phyloP scores from a whole-genome alignment of 2,329 filamentous ascomycete genomes.

The Zasmidium citrigriseum region DNA sequence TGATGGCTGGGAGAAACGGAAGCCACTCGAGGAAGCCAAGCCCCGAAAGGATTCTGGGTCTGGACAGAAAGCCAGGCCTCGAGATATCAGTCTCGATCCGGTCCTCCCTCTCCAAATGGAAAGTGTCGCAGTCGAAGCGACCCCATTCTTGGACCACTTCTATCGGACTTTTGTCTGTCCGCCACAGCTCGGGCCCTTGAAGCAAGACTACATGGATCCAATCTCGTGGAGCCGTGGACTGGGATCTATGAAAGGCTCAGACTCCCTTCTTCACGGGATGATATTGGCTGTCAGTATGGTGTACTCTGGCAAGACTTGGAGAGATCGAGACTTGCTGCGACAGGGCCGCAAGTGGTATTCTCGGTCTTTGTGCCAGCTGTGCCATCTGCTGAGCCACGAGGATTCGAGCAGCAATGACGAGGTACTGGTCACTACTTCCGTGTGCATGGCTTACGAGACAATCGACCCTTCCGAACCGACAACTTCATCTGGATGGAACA shows the following conservation, averaged over 20 bases:
- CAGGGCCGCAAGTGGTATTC: background rate
- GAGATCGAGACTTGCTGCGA: background rate
- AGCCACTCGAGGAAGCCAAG: background rate
- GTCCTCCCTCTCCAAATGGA: background rate
- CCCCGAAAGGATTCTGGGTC: no score
- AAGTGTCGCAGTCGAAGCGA: background rate
- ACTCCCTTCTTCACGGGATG: background rate
- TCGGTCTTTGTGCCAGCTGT: background rate
- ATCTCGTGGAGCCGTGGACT: background rate
- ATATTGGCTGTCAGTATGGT: background rate
- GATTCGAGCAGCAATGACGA: background rate
- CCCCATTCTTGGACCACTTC: background rate
- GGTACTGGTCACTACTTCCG: background rate
- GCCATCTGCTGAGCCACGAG: background rate
- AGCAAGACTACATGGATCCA: background rate
- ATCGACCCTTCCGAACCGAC: background rate
- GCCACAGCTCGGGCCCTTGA: background rate
- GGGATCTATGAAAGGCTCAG: background rate
- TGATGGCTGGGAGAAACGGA: background rate
- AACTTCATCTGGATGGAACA: background rate
- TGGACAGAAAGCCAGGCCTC: background rate
- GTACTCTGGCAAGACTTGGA: background rate
- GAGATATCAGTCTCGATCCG: background rate
- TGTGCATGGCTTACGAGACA: background rate
- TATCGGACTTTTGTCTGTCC: background rate